Evolutionary conservation across 2,329 filamentous ascomycete species (phyloP), one percentile per base, ranked within the genome.

Genomic region (Ceratocystis destructans): DNA sequence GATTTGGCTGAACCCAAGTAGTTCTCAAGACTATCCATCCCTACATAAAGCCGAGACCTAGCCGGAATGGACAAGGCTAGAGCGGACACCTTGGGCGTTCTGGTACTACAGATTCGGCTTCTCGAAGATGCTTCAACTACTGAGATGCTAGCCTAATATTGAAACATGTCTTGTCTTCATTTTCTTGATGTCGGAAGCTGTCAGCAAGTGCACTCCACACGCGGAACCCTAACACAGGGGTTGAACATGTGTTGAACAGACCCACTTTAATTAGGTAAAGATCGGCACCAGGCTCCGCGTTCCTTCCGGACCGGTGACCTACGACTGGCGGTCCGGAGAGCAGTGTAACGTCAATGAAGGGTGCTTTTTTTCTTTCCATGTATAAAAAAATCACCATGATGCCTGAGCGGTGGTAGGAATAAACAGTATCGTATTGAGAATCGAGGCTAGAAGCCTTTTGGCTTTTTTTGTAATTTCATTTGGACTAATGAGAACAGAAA

Each of bases 11-110:
- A 17, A 2, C 10, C 50, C 5, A 20, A 12, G 50, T 20, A 2
- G 10, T 57, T 17, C 15, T 31, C 3, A 37, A 22, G 28, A 31
- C 28, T 17, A 17, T 8, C 53, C 17, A 33, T 57, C 25, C 53
- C 22, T 57, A 57, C 12, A 57, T 57, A 33, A 57, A 57, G 53
- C 53, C 53, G 53, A 57, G 53, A 57, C 53, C 33, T 57, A 28
- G 28, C 28, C 53, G 53, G 28, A 12, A 5, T n/a, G 17, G 53
- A 57, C 53, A 33, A 17, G 53, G 53, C 28, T 57, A 37, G 53
- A 57, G 33, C 28, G n/a, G n/a, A n/a, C n/a, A 5, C 10, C 62
- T 33, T 2, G 12, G 28, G 45, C 22, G 12, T 46, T 6, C 15
- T 33, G 12, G 12, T 31, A 31, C 53, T 17, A 33, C 25, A 37